These are phyloP conservation scores for Lasiosphaeria ovina DNA, from an alignment of 495 filamentous ascomycete species.

Conservation along the genomic window DNA sequence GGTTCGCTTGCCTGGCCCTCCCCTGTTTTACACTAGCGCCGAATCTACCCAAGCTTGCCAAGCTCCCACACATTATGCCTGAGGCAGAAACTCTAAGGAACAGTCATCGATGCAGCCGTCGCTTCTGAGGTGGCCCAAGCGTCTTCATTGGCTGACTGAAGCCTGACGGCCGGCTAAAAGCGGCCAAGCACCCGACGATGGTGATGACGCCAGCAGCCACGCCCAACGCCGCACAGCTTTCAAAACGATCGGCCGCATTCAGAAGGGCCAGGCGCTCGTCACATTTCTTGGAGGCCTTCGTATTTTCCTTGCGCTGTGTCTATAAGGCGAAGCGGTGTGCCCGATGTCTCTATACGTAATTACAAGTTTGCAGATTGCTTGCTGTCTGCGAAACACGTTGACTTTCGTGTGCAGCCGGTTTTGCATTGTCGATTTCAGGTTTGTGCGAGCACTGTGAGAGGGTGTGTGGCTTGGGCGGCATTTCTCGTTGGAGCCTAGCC, in stretches of 20 bases:
- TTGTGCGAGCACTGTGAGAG: background rate
- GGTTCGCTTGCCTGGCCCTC: slow-evolving; percentile 21
- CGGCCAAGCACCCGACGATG: background rate
- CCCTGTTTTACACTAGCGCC: slow-evolving; percentile 20
- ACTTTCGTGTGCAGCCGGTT: no score
- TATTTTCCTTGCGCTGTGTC: no score
- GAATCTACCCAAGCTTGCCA: background rate
- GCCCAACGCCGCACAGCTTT: background rate
- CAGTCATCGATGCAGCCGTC: background rate
- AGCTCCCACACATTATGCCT: background rate
- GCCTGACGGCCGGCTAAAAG: background rate
- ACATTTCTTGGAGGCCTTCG: no score
- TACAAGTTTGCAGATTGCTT: no score
- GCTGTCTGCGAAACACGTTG: no score
- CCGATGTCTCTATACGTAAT: no score
- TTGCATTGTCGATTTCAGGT: no score
- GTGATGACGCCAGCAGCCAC: background rate
- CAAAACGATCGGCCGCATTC: background rate
- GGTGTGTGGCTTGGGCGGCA: background rate
- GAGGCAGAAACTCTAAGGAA: background rate
- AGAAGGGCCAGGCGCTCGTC: no score
- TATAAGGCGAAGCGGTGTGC: no score
- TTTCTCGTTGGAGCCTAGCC: no score
- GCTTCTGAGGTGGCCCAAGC: no score
- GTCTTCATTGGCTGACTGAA: background rate